Conservation (phyloP, 805 yeast species). For the Ogataea salicorniae region DNA sequence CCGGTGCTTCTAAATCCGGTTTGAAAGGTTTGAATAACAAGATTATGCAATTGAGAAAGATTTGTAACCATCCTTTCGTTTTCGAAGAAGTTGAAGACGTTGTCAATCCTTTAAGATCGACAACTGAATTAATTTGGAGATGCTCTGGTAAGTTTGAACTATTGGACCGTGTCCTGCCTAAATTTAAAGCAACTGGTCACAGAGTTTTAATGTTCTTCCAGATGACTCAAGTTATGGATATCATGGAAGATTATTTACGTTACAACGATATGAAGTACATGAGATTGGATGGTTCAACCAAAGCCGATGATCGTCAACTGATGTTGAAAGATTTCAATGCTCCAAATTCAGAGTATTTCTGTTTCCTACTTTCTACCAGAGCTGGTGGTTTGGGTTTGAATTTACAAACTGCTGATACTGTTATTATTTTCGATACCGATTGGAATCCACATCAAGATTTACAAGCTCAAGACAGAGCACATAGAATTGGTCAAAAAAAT, state of each 20-base stretch:
- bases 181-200: conserved; percentile 69
- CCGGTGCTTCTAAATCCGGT: conserved; percentile 58
- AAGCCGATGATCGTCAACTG: conserved; percentile 76
- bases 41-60: conserved; percentile 80
- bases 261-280: conserved; percentile 61
- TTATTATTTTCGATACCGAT: conserved; percentile 80
- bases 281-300: conserved; percentile 78
- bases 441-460: conserved; percentile 93
- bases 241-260: conserved; percentile 79
- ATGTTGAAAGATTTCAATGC: conserved; percentile 72
- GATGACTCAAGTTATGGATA: conserved; percentile 88
- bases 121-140: conserved; percentile 69
- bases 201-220: conserved; percentile 79
- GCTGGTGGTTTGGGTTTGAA: conserved; percentile 88
- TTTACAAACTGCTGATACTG: conserved; percentile 84
- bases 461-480: conserved; percentile 89
- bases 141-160: conserved; percentile 77
- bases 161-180: conserved; percentile 69
- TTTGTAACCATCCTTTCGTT: conserved; percentile 84
- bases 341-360: conserved; percentile 70
- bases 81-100: conserved; percentile 76
- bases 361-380: conserved; percentile 75
- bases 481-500: conserved; percentile 84
- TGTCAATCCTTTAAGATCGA: conserved; percentile 55
- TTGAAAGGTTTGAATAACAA: conserved; percentile 75